Evolutionary conservation across 129 eudicot species (phyloP), one percentile per base, ranked within the genome.

Genomic region (Centaurea solstitialis): DNA sequence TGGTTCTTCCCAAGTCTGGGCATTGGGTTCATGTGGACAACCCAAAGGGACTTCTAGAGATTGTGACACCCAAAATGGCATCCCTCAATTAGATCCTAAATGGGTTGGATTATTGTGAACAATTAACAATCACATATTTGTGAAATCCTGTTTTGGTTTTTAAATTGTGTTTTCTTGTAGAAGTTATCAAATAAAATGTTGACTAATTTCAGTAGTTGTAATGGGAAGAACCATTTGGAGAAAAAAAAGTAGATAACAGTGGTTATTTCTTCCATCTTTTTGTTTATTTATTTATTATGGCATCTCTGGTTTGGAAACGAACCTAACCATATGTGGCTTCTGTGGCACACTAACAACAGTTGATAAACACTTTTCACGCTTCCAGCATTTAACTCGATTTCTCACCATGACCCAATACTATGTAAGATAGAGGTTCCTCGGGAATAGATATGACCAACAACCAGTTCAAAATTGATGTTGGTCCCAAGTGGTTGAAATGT

Each of bases 11-110:
- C 45, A 88, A 89, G 18, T 88, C 99, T 3, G 99, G 99, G 26
- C 99, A 96, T 79, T 96, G 99, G 99, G 99, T 96, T 89, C 96
- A 96, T 75, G 97, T 91, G 24, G 99, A 96, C 57, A 96, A 96
- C 75, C 98, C 99, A 12, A 96, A 93, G 88, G 99, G 99, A 68
- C 97, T 96, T 72, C 72, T 96, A 85, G 98, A 91, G 70, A 93
- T 93, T 47, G 82, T 96, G 81, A 90, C 89, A 70, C 97, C 99
- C 73, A 91, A 82, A 83, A 75, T 96, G 43, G 90, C 97, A 8
- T 88, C 97, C 62, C 62, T 94, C 20, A 87, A 20, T 30, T 90
- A 83, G 69, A 73, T 62, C 64, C 81, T 38, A 61, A 15, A 26
- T 33, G 62, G 77, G 57, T 74, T 28, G 33, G 40, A 62, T 40